Evolutionary conservation across 225 moss, liverwort and hornwort species (phyloP).

Genomic region (Neckera pumila): DNA sequence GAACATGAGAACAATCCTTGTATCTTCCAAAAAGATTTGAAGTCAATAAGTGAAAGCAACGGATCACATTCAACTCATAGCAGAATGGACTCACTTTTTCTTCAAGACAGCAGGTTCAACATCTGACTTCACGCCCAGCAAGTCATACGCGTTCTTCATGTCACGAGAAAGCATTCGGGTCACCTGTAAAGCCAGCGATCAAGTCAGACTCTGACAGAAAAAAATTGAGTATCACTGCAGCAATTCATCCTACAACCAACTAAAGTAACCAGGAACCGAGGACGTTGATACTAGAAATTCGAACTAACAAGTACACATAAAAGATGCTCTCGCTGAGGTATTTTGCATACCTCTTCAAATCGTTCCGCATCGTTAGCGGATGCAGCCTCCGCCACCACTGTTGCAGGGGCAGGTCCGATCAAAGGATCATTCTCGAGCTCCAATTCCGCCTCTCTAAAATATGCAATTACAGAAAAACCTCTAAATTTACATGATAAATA

Average conservation of each 20-base stretch:
- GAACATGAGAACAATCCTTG: neutral
- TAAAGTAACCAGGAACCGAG: neutral
- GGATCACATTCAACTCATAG: neutral
- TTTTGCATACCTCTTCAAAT: constrained; percentile 69
- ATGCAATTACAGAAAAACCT: neutral
- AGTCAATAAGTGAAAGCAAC: neutral
- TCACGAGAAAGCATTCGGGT: constrained; percentile 67
- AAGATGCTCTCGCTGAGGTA: neutral
- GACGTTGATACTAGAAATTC: neutral
- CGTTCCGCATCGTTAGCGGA: constrained; percentile 93
- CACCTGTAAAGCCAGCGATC: constrained; percentile 48
- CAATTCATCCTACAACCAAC: neutral
- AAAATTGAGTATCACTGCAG: neutral
- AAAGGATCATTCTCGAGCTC: constrained; percentile 76
- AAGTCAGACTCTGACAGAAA: neutral
- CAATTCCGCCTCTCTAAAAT: constrained; percentile 64
- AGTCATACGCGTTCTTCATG: constrained; percentile 80
- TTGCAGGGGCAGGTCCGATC: constrained; percentile 78
- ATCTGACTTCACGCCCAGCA: constrained; percentile 70
- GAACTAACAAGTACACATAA: neutral
- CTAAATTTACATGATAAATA: neutral
- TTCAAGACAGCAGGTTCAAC: constrained; percentile 48
- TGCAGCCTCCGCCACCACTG: constrained; percentile 77
- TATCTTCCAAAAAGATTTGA: neutral
- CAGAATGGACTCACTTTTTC: constrained; percentile 50